Evolutionary conservation across 2,329 filamentous ascomycete species (phyloP), one percentile per base, ranked within the genome.

Genomic region (Fusarium acutatum): DNA sequence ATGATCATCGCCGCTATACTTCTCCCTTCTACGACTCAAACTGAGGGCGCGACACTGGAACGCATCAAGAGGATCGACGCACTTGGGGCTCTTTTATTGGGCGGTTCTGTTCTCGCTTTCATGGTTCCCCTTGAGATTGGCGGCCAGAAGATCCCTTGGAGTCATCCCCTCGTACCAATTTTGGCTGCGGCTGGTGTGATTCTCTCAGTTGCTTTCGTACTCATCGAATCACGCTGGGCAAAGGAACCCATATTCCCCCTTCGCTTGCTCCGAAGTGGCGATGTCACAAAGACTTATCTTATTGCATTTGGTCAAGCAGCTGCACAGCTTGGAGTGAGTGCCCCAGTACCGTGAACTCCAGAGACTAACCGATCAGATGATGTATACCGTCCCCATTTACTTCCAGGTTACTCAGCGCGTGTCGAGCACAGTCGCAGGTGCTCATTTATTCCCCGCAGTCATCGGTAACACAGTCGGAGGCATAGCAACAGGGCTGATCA

Each of bases 381-480:
- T 93, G 88, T 91, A 90, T 60, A 86, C 87, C 0, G 87, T 93
- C 0, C 92, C 92, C 0, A 80, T 94, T 0, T 94, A 94, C 80
- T 94, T 94, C 71, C 89, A 92, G 64, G 87, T 92, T 2, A 91
- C 91, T 0, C 82, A 87, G 10, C 82, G 84, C 2, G 86, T 86
- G 6, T 89, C 88, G 1, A 89, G 88, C 49, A 90, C 91, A 0
- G 81, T 83, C 4, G 90, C 91, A 0, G 87, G 87, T 0, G 81
- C 88, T 0, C 90, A 93, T 74, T 82, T 94, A 0, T 85, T 94
- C 44, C 92, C 92, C 0, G 89, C 92, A 0, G 91, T 94, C 0
- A 80, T 88, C 0, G 92, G 92, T 0, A 94, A 94, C 73, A 88
- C 91, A 0, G 67, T 89, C 2, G 92, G 91, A 2, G 90, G 90